Evolutionary conservation across 129 eudicot genomes (phyloP).

Genomic region (Silybum marianum): DNA sequence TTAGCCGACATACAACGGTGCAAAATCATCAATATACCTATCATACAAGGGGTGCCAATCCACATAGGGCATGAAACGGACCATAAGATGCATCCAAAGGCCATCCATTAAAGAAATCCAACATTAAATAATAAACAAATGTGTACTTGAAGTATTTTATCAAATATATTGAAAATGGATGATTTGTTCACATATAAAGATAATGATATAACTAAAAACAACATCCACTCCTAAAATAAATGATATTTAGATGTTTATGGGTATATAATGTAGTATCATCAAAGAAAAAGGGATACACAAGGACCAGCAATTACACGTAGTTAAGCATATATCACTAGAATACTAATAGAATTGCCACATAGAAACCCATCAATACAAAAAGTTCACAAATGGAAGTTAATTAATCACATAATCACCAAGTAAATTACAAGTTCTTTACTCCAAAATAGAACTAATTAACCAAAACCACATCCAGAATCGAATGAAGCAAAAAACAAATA

Average conservation of each 20-base stretch:
- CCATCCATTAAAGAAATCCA: not conserved
- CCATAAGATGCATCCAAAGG: not conserved
- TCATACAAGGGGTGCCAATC: not conserved
- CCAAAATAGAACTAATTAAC: not conserved
- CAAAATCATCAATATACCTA: not conserved
- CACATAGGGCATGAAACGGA: not conserved
- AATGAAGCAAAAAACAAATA: not conserved
- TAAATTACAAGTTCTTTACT: not conserved
- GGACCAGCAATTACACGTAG: not conserved
- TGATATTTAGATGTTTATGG: not conserved
- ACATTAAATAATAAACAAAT: not conserved
- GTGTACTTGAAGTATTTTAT: not conserved
- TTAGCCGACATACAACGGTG: not conserved
- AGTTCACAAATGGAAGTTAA: not conserved
- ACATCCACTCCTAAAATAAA: not conserved
- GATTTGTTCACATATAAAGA: not conserved
- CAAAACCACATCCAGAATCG: not conserved
- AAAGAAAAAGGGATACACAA: not conserved
- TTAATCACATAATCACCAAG: not conserved
- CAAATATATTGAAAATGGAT: not conserved
- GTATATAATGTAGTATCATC: not conserved
- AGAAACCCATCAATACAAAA: not conserved
- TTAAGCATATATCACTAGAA: not conserved
- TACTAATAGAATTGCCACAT: not conserved
- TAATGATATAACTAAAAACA: not conserved